Conservation (phyloP, 257 asterid genomes). For the Vinca minor region DNA sequence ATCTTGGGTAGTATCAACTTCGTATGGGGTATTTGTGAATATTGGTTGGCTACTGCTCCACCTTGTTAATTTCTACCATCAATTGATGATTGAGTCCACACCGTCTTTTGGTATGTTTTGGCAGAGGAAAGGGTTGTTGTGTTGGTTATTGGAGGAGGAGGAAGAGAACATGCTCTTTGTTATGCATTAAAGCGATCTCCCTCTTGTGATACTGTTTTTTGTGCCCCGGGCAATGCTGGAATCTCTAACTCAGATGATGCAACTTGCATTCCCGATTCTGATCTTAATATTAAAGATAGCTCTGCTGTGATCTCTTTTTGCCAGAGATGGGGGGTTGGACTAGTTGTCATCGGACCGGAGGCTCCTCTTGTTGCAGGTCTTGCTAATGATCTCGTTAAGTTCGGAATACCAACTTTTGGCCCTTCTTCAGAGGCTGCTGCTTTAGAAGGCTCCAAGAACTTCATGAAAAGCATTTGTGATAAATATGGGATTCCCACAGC, state of each 20-base stretch:
- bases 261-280: slow-evolving; percentile 46
- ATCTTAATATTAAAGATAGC: slow-evolving; percentile 63
- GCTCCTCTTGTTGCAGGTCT: slow-evolving; percentile 96
- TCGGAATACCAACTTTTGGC: slow-evolving; percentile 82
- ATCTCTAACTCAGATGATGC: slow-evolving; percentile 79
- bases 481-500: slow-evolving; percentile 92
- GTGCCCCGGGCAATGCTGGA: slow-evolving; percentile 97
- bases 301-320: slow-evolving; percentile 68
- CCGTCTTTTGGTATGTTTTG: slow-evolving; percentile 13
- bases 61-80: slow-evolving; percentile 3
- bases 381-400: slow-evolving; percentile 72
- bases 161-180: slow-evolving; percentile 93
- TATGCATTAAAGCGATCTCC: slow-evolving; percentile 70
- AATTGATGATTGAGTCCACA: not conserved
- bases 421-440: slow-evolving; percentile 97
- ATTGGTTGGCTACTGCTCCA: not conserved
- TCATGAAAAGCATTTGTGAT: slow-evolving; percentile 81
- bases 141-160: slow-evolving; percentile 96
- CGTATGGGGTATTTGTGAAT: too few relatives aligned
- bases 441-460: slow-evolving; percentile 84
- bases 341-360: slow-evolving; percentile 90
- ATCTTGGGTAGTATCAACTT: too few relatives aligned
- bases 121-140: slow-evolving; percentile 67
- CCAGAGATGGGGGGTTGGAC: slow-evolving; percentile 66
- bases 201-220: slow-evolving; percentile 71